Base-by-base conservation (phyloP, 2,329 filamentous ascomycete species). In the Aspergillus caelatus region DNA sequence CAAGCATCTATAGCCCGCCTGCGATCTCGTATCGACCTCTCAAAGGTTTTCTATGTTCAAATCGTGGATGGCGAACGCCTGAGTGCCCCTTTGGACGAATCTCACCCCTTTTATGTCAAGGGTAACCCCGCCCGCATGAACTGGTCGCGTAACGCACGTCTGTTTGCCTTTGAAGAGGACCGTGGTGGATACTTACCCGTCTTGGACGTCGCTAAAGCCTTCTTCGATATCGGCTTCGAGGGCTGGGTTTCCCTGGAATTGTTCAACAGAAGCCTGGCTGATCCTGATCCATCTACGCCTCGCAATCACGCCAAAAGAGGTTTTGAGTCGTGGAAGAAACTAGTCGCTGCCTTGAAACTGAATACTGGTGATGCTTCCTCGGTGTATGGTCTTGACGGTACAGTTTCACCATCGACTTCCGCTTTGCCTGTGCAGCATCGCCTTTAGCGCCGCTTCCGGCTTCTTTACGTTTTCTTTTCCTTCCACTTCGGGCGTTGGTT, bases 41-140 rank as follows among this genome's bases (percentile, higher is more conserved):
- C 79, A 48, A 92, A 90, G 74, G 82, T 94, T 0, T 92, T 93
- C 70, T 92, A 91, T 70, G 82, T 94, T 1, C 92, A 94, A 72
- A 83, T 94, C 9, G 91, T 91, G 6, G 91, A 94, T 71, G 91
- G 87, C 1, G 89, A 92, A 74, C 81, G 84, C 4, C 81, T 93
- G 4, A 70, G 75, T 0, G 70, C 78, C 12, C 90, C 91, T 0
- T 75, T 94, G 10, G 69, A 83, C 2, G 72, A 81, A 23, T 83
- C 81, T 1, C 89, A 92, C 72, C 74, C 80, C 7, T 90, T 86
- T 70, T 85, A 89, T 77, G 79, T 85, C 10, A 74, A 82, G 0
- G 82, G 81, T 5, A 89, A 91, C 75, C 84, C 84, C 19, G 72
- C 85, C 2, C 79, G 89, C 4, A 94, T 94, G 91, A 91, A 85